These are phyloP conservation scores for Crucihimalaya himalaica DNA, from an alignment of 345 rosid genomes.

Conservation along the genomic window DNA sequence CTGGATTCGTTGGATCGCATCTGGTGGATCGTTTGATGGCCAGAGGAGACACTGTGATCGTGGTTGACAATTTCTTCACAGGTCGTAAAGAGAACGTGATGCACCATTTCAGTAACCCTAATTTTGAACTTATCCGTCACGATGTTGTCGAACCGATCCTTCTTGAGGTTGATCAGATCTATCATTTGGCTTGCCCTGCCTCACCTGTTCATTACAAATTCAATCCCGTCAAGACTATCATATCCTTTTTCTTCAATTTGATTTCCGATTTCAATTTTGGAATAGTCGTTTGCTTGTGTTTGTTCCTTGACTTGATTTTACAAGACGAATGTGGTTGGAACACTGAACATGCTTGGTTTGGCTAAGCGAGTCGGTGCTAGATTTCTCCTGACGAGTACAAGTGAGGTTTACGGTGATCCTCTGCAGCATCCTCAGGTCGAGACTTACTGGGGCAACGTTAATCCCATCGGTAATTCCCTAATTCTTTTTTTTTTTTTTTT, in stretches of 20 bases:
- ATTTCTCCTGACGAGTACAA: constrained; percentile 85
- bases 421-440: constrained; percentile 83
- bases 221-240: constrained; percentile 89
- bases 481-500: background rate
- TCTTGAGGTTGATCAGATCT: constrained; percentile 89
- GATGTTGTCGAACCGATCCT: constrained; percentile 84
- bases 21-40: constrained; percentile 80
- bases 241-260: constrained; percentile 56
- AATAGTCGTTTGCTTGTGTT: background rate
- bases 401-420: constrained; percentile 93
- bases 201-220: constrained; percentile 90
- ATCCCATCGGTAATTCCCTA: constrained; percentile 62
- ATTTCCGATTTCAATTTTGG: background rate
- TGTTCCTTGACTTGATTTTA: constrained; percentile 46
- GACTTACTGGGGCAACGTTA: constrained; percentile 92
- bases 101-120: constrained; percentile 74
- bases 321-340: constrained; percentile 89
- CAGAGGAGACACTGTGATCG: constrained; percentile 79
- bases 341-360: constrained; percentile 79
- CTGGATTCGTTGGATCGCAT: constrained; percentile 91
- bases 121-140: constrained; percentile 76
- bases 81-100: constrained; percentile 72
- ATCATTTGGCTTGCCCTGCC: constrained; percentile 88
- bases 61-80: constrained; percentile 77
- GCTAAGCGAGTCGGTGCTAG: constrained; percentile 85